Conservation (phyloP, 306 rosid genomes). For the Sophora flavescens region DNA sequence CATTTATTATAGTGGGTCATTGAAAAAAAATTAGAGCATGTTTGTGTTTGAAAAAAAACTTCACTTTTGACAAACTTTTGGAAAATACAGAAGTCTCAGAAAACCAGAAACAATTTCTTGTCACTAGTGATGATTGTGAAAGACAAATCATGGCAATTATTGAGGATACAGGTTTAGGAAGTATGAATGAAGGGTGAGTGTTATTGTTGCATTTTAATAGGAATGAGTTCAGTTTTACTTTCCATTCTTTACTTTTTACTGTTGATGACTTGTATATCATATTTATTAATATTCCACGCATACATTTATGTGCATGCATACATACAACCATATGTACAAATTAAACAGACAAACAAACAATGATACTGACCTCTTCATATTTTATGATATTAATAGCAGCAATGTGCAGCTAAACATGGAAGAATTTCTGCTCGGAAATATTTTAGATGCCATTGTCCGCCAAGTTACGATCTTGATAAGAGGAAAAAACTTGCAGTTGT, state of each 20-base stretch:
- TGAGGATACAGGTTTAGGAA: constrained; percentile 64
- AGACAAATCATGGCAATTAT: constrained; percentile 74
- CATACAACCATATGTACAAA: neutral
- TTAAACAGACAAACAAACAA: no score
- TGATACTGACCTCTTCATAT: constrained; percentile 26
- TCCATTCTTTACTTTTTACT: constrained; percentile 7
- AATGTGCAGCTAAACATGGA: constrained; percentile 67
- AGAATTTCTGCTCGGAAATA: constrained; percentile 73
- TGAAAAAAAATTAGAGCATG: no score
- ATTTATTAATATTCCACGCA: constrained; percentile 16
- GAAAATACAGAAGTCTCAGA: constrained; percentile 64
- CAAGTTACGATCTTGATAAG: constrained; percentile 74
- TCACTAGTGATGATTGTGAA: constrained; percentile 79
- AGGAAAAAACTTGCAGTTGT: constrained; percentile 66
- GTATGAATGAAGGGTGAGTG: constrained; percentile 71
- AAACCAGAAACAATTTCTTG: constrained; percentile 83
- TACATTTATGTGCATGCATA: no score
- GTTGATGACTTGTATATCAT: neutral
- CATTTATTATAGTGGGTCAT: no score
- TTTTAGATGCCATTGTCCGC: constrained; percentile 75
- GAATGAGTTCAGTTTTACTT: constrained; percentile 22
- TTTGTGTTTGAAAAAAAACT: no score
- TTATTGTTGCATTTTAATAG: constrained; percentile 33
- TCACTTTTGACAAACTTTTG: constrained; percentile 69
- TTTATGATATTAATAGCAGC: constrained; percentile 55